Conservation (phyloP, 2,329 filamentous ascomycete genomes). For the Cadophora malorum region DNA sequence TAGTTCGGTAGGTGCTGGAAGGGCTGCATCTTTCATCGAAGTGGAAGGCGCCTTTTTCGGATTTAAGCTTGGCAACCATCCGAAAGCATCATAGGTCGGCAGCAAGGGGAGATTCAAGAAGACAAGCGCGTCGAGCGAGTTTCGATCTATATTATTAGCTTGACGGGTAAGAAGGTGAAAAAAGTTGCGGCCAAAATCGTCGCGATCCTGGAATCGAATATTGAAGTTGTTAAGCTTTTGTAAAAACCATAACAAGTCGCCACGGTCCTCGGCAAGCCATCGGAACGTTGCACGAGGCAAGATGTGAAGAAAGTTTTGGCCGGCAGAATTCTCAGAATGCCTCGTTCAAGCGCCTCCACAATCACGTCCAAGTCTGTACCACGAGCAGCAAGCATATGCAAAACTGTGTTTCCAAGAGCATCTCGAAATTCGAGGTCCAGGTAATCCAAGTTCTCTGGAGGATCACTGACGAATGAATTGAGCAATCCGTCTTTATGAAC, state of each 20-base stretch:
- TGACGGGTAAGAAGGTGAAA: constrained; percentile 22
- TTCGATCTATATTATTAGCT: not conserved
- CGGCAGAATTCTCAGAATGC: constrained; percentile 46
- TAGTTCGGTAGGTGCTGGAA: not conserved
- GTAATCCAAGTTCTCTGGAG: constrained; percentile 8
- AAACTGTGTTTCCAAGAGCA: constrained; percentile 54
- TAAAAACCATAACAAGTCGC: no score
- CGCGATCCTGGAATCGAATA: constrained; percentile 23
- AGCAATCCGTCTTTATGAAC: not conserved
- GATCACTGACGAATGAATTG: not conserved
- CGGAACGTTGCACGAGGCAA: not conserved
- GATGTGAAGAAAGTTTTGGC: constrained; percentile 32
- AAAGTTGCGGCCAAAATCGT: constrained; percentile 29
- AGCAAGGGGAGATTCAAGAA: not conserved
- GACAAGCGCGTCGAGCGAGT: not conserved
- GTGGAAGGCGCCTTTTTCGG: not conserved
- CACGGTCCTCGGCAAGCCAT: no score
- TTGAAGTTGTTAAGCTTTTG: no score
- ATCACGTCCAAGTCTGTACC: constrained; percentile 26
- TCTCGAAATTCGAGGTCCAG: constrained; percentile 27
- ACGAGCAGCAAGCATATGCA: constrained; percentile 34
- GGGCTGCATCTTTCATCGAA: not conserved
- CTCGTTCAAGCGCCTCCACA: constrained; percentile 22
- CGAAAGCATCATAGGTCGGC: not conserved
- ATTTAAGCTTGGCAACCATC: not conserved